Evolutionary conservation across 495 filamentous ascomycete species (phyloP), one percentile per base, ranked within the genome.

Genomic region (Sabuloglossum arenarium): DNA sequence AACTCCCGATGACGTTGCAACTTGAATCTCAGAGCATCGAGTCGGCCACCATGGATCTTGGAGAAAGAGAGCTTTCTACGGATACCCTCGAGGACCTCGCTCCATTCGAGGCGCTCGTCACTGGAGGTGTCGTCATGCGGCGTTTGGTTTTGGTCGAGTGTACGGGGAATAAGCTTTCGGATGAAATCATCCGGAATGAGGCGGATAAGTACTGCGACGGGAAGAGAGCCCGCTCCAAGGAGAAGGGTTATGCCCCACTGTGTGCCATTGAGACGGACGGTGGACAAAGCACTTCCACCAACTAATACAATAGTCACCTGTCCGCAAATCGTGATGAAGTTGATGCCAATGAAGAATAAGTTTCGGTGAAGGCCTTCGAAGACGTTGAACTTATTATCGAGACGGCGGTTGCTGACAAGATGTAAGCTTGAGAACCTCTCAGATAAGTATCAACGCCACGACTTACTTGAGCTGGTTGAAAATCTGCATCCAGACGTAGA

Each of bases 401-500:
- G 73, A 0, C 87, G 84, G 50, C 87, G 84, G 67, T 76, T 85
- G 62, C 72, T 76, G 47, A 8, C 34, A 14, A 52, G 42, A 23
- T 24, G 21, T 45, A 2, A 16, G 31, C 28, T 27, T 47, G n/a
- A 12, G 55, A 19, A 32, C 61, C 63, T 58, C 69, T n/a, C n/a
- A n/a, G n/a, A n/a, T n/a, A n/a, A n/a, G n/a, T n/a, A n/a, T n/a
- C n/a, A n/a, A n/a, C n/a, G n/a, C n/a, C n/a, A n/a, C n/a, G n/a
- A n/a, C n/a, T n/a, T n/a, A 75, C 67, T 88, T 88, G 69, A 85
- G 79, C 63, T 86, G 75, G 64, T 94, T 94, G 76, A 93, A 93
- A 60, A 93, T 88, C 61, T 93, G 87, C 85, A 94, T 89, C 81
- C 87, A 94, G 32, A 91, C 85, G 61, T 89, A 94, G 1, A 84